Base-by-base conservation (phyloP, 352 stramenopile species). In the Pythium utonaiense region DNA sequence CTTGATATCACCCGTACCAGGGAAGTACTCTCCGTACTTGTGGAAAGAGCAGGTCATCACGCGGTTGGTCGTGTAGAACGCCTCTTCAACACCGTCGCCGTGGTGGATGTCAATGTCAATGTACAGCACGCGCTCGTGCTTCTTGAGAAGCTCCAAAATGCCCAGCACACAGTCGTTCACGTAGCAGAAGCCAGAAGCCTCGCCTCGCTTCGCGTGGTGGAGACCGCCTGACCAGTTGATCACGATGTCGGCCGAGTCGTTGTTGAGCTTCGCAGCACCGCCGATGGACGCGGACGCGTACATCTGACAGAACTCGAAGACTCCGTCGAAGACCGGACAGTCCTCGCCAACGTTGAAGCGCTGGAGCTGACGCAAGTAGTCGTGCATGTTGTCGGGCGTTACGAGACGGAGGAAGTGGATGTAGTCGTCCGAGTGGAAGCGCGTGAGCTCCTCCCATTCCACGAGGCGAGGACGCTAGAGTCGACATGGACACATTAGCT, bases 91-190 rank as follows among this genome's bases (percentile, higher is more conserved):
- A 19, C 97, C 97, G 73, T 99, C 97, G 31, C 97, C 97, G 66
- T 99, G 97, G 71, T 99, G 97, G 13, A 99, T 95, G 73, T 99
- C 97, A 74, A 99, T 99, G 70, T 99, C 97, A 75, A 99, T 98
- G 77, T 99, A 99, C 12, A 99, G 71, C 17, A 99, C 97, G 13
- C 97, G 77, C 6, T 93, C 81, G 72, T 99, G 96, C 25, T 90
- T 95, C 80, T 99, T 99, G 38, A 99, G 86, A 57, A 99, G 74
- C 76, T 99, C 97, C 31, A 99, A 66, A 62, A 99, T 99, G 17
- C 93, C 97, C 30, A 99, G 77, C 24, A 99, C 97, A 65, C 98
- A 98, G 77, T 99, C 97, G 69, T 99, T 99, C 53, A 99, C 88
- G 74, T 99, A 99, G 71, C 96, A 99, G 65, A 98, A 98, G 5